phyloP scores from a whole-genome alignment of 2,329 filamentous ascomycete genomes.

The Monilinia laxa region DNA sequence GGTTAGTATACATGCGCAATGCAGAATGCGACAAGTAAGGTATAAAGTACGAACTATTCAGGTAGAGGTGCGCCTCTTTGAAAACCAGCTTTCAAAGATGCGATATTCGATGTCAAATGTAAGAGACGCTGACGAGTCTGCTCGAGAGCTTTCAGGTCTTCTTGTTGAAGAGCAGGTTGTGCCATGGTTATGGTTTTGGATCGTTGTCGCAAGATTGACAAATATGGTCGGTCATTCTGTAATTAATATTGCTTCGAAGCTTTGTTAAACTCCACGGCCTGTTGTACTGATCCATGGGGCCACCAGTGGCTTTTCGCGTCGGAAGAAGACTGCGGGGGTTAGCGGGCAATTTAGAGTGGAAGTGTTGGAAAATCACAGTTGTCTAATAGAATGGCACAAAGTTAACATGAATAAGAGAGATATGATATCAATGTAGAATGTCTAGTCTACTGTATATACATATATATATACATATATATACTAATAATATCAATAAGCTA shows the following conservation, averaged over 20 bases:
- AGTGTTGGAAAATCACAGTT: background rate
- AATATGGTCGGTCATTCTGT: no score
- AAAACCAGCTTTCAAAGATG: slow-evolving; percentile 61
- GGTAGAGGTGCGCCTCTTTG: slow-evolving; percentile 65
- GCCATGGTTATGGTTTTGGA: slow-evolving; percentile 29
- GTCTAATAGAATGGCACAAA: no score
- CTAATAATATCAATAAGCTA: no score
- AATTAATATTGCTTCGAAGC: background rate
- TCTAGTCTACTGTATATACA: no score
- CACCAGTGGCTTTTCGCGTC: slow-evolving; percentile 6
- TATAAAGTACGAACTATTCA: slow-evolving; percentile 52
- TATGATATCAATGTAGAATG: no score
- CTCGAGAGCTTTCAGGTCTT: slow-evolving; percentile 68
- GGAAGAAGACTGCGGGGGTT: slow-evolving; percentile 2
- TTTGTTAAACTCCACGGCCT: background rate
- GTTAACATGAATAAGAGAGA: no score
- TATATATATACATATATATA: no score
- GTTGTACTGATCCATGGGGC: background rate
- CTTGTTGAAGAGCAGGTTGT: slow-evolving; percentile 37
- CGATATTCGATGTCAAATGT: slow-evolving; percentile 68
- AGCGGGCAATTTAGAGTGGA: background rate
- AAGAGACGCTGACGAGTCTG: slow-evolving; percentile 66
- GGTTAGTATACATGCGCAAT: slow-evolving; percentile 23
- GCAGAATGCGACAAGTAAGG: background rate
- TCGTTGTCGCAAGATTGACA: slow-evolving; percentile 4